Evolutionary conservation across 2,329 filamentous ascomycete genomes (phyloP).

Genomic region (Alternaria sp.): DNA sequence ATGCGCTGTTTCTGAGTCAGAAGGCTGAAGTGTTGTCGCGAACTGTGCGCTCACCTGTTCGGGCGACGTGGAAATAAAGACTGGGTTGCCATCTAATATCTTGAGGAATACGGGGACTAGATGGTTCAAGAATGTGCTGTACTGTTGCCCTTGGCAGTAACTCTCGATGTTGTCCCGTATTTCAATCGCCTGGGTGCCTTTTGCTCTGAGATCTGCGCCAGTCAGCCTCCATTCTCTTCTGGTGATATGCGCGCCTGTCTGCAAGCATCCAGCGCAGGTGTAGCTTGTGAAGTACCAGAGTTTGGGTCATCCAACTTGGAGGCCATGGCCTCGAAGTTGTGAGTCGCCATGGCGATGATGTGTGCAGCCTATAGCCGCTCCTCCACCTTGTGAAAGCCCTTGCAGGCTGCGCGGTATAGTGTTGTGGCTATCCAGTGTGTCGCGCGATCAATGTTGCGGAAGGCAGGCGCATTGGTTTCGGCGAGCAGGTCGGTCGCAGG

Average conservation of each 20-base stretch:
- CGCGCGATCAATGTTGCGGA: conserved; percentile 24
- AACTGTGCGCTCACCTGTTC: conserved; percentile 74
- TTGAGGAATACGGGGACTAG: conserved; percentile 89
- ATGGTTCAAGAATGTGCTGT: conserved; percentile 82
- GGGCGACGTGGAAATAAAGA: conserved; percentile 87
- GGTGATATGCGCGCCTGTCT: conserved; percentile 10
- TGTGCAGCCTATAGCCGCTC: conserved; percentile 39
- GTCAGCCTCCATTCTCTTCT: conserved; percentile 27
- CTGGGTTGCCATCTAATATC: conserved; percentile 83
- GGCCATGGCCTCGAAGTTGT: conserved; percentile 58
- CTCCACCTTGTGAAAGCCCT: conserved; percentile 23
- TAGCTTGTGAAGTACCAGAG: conserved; percentile 40
- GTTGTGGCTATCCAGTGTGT: conserved; percentile 26
- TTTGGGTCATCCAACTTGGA: conserved; percentile 57
- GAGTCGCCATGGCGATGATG: conserved; percentile 46
- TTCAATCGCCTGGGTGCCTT: conserved; percentile 81
- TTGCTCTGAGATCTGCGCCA: conserved; percentile 76
- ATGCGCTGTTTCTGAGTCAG: conserved; percentile 69
- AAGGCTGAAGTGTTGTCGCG: conserved; percentile 7
- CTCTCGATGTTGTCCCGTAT: conserved; percentile 92
- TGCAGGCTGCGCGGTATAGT: conserved; percentile 12
- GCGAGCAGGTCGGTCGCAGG: conserved; percentile 19
- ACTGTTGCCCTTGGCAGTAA: conserved; percentile 80
- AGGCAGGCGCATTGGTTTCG: conserved; percentile 40
- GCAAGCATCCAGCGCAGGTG: neutral